Evolutionary conservation across 2,329 filamentous ascomycete genomes (phyloP).

Genomic region (Pyricularia sp.): DNA sequence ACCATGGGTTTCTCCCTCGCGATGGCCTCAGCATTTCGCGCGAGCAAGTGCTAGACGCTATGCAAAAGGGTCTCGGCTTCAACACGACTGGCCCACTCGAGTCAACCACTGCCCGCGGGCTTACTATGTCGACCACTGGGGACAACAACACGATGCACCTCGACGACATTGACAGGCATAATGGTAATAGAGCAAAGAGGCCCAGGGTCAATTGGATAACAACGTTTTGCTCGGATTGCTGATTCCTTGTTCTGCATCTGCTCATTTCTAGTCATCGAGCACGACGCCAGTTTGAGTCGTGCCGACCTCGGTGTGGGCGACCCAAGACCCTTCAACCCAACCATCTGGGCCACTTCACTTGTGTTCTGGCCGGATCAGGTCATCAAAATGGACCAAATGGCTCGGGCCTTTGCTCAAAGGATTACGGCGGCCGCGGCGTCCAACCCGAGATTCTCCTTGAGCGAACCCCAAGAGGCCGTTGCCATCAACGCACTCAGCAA

Average conservation of each 20-base stretch:
- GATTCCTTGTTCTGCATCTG: no score
- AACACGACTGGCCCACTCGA: constrained; percentile 22
- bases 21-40: constrained; percentile 29
- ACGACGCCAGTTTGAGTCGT: constrained; percentile 2
- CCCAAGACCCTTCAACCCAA: neutral
- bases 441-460: neutral
- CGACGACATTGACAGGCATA: constrained; percentile 1
- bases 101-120: constrained; percentile 32
- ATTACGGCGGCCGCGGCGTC: neutral
- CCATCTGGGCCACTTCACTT: neutral
- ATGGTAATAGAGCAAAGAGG: neutral
- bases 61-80: constrained; percentile 33
- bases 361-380: constrained; percentile 21
- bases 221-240: no score
- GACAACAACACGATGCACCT: constrained; percentile 24
- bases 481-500: neutral
- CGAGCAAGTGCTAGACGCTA: constrained; percentile 24
- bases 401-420: neutral
- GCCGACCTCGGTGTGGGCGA: constrained; percentile 2
- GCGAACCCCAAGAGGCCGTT: neutral
- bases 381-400: neutral
- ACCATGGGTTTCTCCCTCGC: neutral
- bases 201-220: no score
- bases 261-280: neutral
- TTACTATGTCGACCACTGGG: constrained; percentile 28